Evolutionary conservation across 305 asterid genomes (phyloP), one percentile per base, ranked within the genome.

Genomic region (Plantago rigida): DNA sequence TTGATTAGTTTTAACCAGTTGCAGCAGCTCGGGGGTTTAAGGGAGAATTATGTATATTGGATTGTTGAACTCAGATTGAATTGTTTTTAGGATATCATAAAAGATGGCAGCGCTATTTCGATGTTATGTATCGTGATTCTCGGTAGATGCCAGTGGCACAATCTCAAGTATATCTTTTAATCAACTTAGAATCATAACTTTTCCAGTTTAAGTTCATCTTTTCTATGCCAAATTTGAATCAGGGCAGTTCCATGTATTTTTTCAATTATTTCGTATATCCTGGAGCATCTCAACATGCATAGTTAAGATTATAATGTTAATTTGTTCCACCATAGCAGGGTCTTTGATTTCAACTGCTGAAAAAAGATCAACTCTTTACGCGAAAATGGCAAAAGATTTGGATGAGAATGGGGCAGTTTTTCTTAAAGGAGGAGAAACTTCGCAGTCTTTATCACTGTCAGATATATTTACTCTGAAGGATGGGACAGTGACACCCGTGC

Each of bases 391-490:
- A 3, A 81, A 77, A 65, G 96, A 89, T 67, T 73, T 92, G 81
- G 87, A 81, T 55, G 90, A 82, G 73, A 85, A 82, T 28, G 96
- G 96, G 60, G 94, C 97, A 66, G 73, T 66, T 68, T 92, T 92
- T 77, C 84, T 92, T 56, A 79, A 76, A 59, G 85, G 78, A 49
- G 99, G 97, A 51, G 79, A 89, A 76, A 89, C 96, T 67, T 89
- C 99, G 56, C 99, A 89, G 81, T 89, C 94, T 3, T 66, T 89
- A 57, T 79, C 94, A 10, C 75, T 93, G 11, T 83, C 99, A 3
- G 94, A 93, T 74, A 85, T 89, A 69, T 93, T 89, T 69, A 73
- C 75, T 19, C 64, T 84, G 52, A 73, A 85, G 69, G 78, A 84
- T 71, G 99, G 85, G 67, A 72, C 12, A 45, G 81, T 89, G 59